Conservation (phyloP, 2,329 filamentous ascomycete genomes). For the Pestalotiopsis sp. region DNA sequence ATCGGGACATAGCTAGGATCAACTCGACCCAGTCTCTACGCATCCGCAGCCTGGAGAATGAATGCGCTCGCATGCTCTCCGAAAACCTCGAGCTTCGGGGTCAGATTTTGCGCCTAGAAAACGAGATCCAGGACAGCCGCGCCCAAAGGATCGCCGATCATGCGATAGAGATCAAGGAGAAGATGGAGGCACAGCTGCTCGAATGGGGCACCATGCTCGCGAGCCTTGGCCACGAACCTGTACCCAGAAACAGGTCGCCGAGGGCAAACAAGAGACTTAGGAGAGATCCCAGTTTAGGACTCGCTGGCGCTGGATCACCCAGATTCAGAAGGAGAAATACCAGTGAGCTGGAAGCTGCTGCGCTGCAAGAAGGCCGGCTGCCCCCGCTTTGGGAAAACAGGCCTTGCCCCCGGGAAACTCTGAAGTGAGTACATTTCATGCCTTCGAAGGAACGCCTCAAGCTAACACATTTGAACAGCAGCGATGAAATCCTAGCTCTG, state of each 20-base stretch:
- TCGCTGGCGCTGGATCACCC: slow-evolving; percentile 50
- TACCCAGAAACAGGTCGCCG: slow-evolving; percentile 49
- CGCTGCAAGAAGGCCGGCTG: slow-evolving; percentile 57
- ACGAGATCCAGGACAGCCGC: slow-evolving; percentile 64
- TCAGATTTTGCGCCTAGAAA: slow-evolving; percentile 70
- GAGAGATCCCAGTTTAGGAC: slow-evolving; percentile 43
- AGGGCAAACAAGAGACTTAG: slow-evolving; percentile 43
- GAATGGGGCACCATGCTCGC: slow-evolving; percentile 71
- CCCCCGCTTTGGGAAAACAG: slow-evolving; percentile 74
- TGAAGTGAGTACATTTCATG: slow-evolving; percentile 54
- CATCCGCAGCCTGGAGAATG: slow-evolving; percentile 76
- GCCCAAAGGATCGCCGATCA: slow-evolving; percentile 64
- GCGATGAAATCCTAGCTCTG: slow-evolving; percentile 65
- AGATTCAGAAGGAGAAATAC: slow-evolving; percentile 59
- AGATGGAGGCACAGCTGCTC: slow-evolving; percentile 71
- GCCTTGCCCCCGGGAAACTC: slow-evolving; percentile 65
- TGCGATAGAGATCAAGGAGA: slow-evolving; percentile 69
- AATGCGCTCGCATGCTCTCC: slow-evolving; percentile 73
- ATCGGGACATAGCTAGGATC: slow-evolving; percentile 78
- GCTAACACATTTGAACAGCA: slow-evolving; percentile 38
- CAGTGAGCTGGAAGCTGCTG: slow-evolving; percentile 53
- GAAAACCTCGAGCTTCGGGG: slow-evolving; percentile 77
- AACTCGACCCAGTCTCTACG: slow-evolving; percentile 79
- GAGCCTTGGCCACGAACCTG: slow-evolving; percentile 63
- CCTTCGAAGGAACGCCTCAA: background rate